Evolutionary conservation across 768 basidiomycete genomes (phyloP).

Genomic region (Cystofilobasidium macerans): DNA sequence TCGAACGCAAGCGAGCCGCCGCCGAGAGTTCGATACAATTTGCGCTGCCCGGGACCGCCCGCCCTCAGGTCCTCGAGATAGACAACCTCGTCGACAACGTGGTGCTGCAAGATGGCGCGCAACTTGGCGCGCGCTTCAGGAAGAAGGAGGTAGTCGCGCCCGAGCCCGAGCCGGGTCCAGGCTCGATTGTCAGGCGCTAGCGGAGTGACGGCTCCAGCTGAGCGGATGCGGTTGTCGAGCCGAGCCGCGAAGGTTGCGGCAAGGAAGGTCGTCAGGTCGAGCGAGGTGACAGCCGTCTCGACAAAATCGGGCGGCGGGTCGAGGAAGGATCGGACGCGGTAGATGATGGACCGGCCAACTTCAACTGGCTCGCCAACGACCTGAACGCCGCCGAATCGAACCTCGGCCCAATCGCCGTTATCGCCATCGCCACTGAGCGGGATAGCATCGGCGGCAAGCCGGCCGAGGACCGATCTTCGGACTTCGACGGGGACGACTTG

Average conservation of each 20-base stretch:
- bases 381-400: slow-evolving; percentile 73
- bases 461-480: background rate
- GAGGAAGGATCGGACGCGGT: slow-evolving; percentile 74
- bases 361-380: slow-evolving; percentile 66
- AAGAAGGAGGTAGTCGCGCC: slow-evolving; percentile 70
- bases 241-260: slow-evolving; percentile 79
- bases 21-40: slow-evolving; percentile 60
- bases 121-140: slow-evolving; percentile 64
- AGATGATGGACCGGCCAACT: slow-evolving; percentile 70
- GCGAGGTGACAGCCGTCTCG: slow-evolving; percentile 62
- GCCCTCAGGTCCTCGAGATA: slow-evolving; percentile 48
- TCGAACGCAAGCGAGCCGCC: slow-evolving; percentile 69
- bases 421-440: slow-evolving; percentile 18
- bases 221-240: slow-evolving; percentile 58
- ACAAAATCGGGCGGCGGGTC: slow-evolving; percentile 71
- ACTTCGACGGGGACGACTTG: slow-evolving; percentile 36
- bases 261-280: slow-evolving; percentile 83
- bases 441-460: slow-evolving; percentile 31
- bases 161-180: slow-evolving; percentile 76
- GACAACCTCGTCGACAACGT: slow-evolving; percentile 62
- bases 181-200: slow-evolving; percentile 84
- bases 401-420: slow-evolving; percentile 40
- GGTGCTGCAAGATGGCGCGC: slow-evolving; percentile 74
- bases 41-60: slow-evolving; percentile 13
- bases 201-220: slow-evolving; percentile 56